These are phyloP conservation scores for Acmispon strigosus DNA, from an alignment of 306 rosid species.

Conservation along the genomic window DNA sequence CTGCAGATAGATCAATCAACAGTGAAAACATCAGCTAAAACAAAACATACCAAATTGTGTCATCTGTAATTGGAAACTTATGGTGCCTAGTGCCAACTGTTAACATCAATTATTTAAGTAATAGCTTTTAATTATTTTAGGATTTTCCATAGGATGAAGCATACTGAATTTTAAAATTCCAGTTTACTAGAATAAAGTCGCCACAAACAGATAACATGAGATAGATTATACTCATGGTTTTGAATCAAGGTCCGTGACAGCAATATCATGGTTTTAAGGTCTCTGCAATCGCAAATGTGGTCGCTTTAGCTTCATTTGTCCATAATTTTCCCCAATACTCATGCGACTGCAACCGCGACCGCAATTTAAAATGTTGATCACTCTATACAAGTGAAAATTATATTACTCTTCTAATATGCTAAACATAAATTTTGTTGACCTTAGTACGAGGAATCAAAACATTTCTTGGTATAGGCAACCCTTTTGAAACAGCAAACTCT, in stretches of 20 bases:
- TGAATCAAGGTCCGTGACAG: no score
- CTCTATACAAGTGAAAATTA: neutral
- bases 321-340: no score
- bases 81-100: neutral
- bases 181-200: neutral
- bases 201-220: neutral
- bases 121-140: neutral
- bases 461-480: conserved; percentile 68
- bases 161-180: neutral
- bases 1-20: conserved; percentile 22
- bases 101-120: neutral
- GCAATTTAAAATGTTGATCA: no score
- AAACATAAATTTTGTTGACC: conserved; percentile 33
- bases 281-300: no score
- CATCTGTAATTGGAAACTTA: neutral
- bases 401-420: neutral
- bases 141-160: neutral
- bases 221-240: neutral
- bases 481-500: conserved; percentile 73
- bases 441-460: conserved; percentile 89
- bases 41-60: neutral
- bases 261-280: no score
- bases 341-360: no score
- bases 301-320: no score
- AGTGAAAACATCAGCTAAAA: neutral